Evolutionary conservation across 2,329 filamentous ascomycete species (phyloP), one percentile per base, ranked within the genome.

Genomic region (Akanthomyces dipterigenus): DNA sequence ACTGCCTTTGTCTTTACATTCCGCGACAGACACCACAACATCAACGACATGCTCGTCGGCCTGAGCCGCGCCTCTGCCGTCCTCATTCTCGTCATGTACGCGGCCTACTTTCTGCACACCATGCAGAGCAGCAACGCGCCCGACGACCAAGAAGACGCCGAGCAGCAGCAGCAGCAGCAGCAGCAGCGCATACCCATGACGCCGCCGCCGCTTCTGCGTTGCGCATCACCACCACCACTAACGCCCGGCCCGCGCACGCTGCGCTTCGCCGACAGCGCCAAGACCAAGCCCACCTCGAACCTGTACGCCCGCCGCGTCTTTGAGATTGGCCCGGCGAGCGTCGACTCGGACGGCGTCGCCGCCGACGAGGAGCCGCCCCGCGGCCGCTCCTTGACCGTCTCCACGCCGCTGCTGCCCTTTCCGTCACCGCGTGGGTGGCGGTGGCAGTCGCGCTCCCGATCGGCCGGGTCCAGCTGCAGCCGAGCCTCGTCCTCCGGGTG

Each of bases 51-150:
- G 48, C 89, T 89, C 0, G 73, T 93, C 48, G 82, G 88, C 68
- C 87, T 93, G 69, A 92, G 89, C 71, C 85, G 90, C 55, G 88
- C 89, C 59, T 91, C 89, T 1, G 90, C 89, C 68, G 81, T 93
- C 46, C 85, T 93, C 48, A 80, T 93, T 1, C 77, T 93, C 1
- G 70, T 89, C 31, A 85, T 91, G 18, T 93, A 93, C 70, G 81
- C 79, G 22, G 81, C 86, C 57, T 93, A 93, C 66, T 83, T 93
- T 5, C 76, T 88, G 65, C 91, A 93, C 72, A 89, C 93, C 72
- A 81, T 93, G 55, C 88, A 87, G 67, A 86, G 88, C 1, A 88
- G n/a, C 42, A 42, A 16, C 69, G 76, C 77, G 40, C 78, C 81
- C 42, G 86, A 90, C 74, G 90, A 89, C 75, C 85, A 86, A 68